Evolutionary conservation across 1,284 basidiomycete species (phyloP), one percentile per base, ranked within the genome.

Genomic region (Malassezia globosa): DNA sequence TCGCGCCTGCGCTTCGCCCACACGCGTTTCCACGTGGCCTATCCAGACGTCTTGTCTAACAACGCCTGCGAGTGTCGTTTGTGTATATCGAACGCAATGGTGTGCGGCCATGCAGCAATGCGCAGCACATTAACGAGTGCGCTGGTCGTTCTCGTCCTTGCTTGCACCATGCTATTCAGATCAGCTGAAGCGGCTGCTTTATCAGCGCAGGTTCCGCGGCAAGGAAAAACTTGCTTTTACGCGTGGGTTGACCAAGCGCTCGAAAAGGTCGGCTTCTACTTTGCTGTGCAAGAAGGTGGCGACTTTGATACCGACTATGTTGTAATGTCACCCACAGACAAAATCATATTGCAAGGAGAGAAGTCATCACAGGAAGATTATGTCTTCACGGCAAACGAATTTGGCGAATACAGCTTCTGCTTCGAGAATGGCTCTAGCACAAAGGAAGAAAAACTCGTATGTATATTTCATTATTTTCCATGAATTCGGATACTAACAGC

Each of bases 341-440:
- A 82, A 67, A 76, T 90, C 38, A 73, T 97, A 31, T 79, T 96
- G 37, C 83, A 88, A 46, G 94, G 88, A 46, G 73, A 79, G 59
- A 81, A 82, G 36, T 90, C 96, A 68, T 81, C 87, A 27, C 89
- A 96, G 67, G 88, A 92, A 35, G 94, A 99, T 79, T 95, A 84
- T 68, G 87, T 99, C 55, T 81, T 97, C 59, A 97, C 94, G 4
- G 92, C 87, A 11, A 90, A 95, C 74, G 79, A 80, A 29, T 79
- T 84, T 48, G 92, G 92, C 64, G 94, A 99, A 78, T 96, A 96
- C 74, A 77, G 87, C 2, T 97, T 99, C 76, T 99, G 94, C 76
- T 95, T 99, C 72, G 85, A 89, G 71, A 99, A 97, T 74, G 87
- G 92, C 11, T 51, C 55, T 43, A 59, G 54, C 23, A 56, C 56